Evolutionary conservation across 768 basidiomycete species (phyloP), one percentile per base, ranked within the genome.

Genomic region (Gautieria morchelliformis): DNA sequence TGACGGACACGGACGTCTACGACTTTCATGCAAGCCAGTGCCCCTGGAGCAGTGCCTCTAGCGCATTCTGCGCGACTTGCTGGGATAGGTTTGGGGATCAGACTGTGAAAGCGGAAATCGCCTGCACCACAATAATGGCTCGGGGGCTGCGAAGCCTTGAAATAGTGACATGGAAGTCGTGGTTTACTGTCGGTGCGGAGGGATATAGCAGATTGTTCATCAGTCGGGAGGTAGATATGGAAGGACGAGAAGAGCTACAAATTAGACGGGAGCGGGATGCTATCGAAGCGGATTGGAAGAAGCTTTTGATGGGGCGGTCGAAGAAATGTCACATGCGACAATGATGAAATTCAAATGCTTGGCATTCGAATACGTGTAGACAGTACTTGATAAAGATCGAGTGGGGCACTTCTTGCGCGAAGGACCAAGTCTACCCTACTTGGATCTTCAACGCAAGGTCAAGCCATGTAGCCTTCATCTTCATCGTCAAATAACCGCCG

Each of bases 151-250:
- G 37, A 33, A 24, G 14, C 37, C 47, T 57, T 9, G 46, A 57
- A 35, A 32, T 39, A 20, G 56, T 57, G 17, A 33, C 19, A 10
- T 57, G 56, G 56, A 57, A 57, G 22, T 57, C 56, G 7, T 57
- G 56, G 56, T 57, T 57, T 39, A 57, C 56, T 20, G 30, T 41
- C 35, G 32, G 50, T 47, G 56, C 32, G 32, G 56, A 57, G 37
- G 56, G 56, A 14, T 37, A 49, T 22, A 57, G 56, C 33, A 48
- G 48, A 19, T 15, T 57, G 19, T 57, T 57, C 39, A 57, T 57
- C 32, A 47, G 2, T 33, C 56, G 56, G 27, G 56, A 32, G 14
- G 22, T 22, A 20, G 56, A 20, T 40, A 19, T 17, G 20, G 47
- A 48, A 22, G 56, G 46, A 11, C 30, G 20, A 10, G 33, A 57